Evolutionary conservation across 2,329 filamentous ascomycete genomes (phyloP).

Genomic region (Colletotrichum caudatum): DNA sequence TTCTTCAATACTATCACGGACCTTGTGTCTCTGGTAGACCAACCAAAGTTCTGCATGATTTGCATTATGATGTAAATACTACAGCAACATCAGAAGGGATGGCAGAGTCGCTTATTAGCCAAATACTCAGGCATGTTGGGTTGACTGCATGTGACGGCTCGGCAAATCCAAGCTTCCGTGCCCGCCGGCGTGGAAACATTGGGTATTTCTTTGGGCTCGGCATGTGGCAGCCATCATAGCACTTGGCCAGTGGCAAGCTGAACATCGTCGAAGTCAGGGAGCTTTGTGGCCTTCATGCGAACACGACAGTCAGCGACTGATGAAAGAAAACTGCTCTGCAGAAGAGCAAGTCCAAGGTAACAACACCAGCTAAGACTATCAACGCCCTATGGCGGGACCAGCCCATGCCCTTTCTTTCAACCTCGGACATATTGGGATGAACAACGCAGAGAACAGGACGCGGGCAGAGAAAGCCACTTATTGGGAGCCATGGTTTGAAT

Average conservation of each 20-base stretch:
- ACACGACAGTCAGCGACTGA: not conserved
- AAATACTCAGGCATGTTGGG: not conserved
- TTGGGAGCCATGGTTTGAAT: not conserved
- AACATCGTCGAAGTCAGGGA: not conserved
- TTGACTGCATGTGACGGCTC: not conserved
- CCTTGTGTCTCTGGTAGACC: not conserved
- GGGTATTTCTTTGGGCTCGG: not conserved
- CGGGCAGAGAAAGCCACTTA: not conserved
- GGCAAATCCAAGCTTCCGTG: not conserved
- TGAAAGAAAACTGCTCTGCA: not conserved
- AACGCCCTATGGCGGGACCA: not conserved
- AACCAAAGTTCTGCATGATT: not conserved
- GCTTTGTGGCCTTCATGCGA: too few relatives aligned
- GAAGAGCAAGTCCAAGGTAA: not conserved
- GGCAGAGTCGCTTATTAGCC: not conserved
- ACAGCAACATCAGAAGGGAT: not conserved
- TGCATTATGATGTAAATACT: not conserved
- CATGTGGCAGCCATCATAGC: not conserved
- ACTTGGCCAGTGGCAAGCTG: not conserved
- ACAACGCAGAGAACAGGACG: not conserved
- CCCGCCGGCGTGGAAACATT: not conserved
- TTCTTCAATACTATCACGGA: not conserved
- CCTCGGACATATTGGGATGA: not conserved
- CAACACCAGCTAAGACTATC: not conserved
- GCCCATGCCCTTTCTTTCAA: not conserved